Percentiles rank a stretch among this genome's conserved stretches.
Conservation (phyloP, 768 basidiomycete species). For the Daedalea quercina region DNA sequence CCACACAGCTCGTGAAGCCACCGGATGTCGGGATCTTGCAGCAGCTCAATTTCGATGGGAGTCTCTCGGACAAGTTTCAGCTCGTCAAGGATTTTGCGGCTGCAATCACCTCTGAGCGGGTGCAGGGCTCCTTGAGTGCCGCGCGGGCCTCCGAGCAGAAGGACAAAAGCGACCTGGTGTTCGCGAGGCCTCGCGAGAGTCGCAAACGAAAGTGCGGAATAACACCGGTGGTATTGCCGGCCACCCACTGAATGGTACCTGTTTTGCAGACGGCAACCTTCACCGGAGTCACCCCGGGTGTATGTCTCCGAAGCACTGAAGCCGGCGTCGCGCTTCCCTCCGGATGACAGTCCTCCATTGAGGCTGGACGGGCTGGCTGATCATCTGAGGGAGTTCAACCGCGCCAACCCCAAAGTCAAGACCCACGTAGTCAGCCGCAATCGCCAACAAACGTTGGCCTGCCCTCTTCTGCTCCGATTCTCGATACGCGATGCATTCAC, state of each 20-base stretch:
- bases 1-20: conserved; percentile 36
- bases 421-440: conserved; percentile 53
- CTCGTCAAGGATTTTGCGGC: conserved; percentile 43
- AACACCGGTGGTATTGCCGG: background rate
- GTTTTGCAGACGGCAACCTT: conserved; percentile 35
- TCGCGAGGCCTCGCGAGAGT: conserved; percentile 38
- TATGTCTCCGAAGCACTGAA: conserved; percentile 40
- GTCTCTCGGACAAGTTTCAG: conserved; percentile 32
- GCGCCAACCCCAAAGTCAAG: conserved; percentile 29
- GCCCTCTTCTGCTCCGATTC: conserved; percentile 47
- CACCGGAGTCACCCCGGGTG: conserved; percentile 57
- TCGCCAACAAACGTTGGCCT: conserved; percentile 12
- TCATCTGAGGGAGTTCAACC: conserved; percentile 58
- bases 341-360: conserved; percentile 33
- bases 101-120: conserved; percentile 37
- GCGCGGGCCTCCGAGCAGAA: conserved; percentile 49
- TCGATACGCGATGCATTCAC: conserved; percentile 59
- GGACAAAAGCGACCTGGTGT: conserved; percentile 44
- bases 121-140: conserved; percentile 51
- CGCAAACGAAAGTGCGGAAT: conserved; percentile 49
- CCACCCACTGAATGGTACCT: background rate
- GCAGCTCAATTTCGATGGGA: conserved; percentile 12
- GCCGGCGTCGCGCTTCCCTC: conserved; percentile 36
- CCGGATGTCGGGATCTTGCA: conserved; percentile 21
- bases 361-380: conserved; percentile 38